Evolutionary conservation across 2,329 filamentous ascomycete species (phyloP).

Genomic region (Fusarium agapanthi): DNA sequence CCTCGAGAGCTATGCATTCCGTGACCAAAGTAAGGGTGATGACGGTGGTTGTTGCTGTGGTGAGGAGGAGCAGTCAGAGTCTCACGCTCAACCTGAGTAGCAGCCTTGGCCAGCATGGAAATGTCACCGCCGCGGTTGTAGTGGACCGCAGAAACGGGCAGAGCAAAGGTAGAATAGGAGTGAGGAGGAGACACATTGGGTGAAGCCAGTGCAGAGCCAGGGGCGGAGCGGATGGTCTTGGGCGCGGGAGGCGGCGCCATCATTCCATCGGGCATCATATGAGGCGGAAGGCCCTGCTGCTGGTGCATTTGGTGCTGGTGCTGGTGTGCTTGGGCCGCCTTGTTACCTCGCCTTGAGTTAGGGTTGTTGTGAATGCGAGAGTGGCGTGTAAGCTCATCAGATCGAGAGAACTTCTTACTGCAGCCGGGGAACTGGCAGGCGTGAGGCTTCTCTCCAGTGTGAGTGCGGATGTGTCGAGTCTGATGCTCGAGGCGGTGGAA

Average conservation of each 20-base stretch:
- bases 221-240: conserved; percentile 87
- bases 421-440: conserved; percentile 95
- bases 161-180: conserved; percentile 78
- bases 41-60: conserved; percentile 56
- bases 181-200: conserved; percentile 96
- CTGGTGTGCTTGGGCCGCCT: conserved; percentile 62
- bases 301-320: conserved; percentile 50
- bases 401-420: conserved; percentile 96
- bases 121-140: conserved; percentile 64
- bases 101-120: conserved; percentile 68
- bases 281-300: conserved; percentile 51
- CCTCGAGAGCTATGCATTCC: conserved; percentile 60
- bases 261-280: conserved; percentile 68
- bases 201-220: conserved; percentile 85
- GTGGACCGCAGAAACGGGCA: conserved; percentile 59
- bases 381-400: conserved; percentile 95
- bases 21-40: conserved; percentile 64
- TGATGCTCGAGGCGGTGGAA: conserved; percentile 98
- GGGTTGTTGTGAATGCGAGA: conserved; percentile 99
- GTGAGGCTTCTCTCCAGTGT: conserved; percentile 98
- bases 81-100: conserved; percentile 70
- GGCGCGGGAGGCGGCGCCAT: conserved; percentile 80
- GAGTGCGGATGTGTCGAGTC: conserved; percentile 88
- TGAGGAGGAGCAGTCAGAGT: conserved; percentile 53
- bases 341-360: conserved; percentile 93